A percentile compares a stretch with the other conserved stretches of the same genome.
phyloP scores from a whole-genome alignment of 805 yeast genomes.

The Candida saitoana region DNA sequence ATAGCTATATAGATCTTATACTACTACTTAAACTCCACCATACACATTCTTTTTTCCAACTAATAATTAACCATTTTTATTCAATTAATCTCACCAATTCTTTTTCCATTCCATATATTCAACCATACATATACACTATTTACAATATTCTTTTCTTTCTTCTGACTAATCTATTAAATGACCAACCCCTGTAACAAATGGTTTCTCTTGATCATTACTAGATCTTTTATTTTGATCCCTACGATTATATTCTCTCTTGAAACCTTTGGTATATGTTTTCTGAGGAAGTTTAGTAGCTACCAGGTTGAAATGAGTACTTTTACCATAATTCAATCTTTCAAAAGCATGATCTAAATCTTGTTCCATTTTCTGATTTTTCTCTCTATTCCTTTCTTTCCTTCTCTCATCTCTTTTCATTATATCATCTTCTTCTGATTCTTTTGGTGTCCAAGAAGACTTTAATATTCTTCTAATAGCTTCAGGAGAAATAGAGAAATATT shows the following conservation, averaged over 20 bases:
- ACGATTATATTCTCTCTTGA: background rate
- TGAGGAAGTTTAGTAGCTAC: too few species aligned
- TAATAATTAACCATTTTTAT: too few species aligned
- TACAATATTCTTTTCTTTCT: too few species aligned
- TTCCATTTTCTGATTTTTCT: constrained; percentile 9
- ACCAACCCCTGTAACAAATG: background rate
- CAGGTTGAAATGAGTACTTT: too few species aligned
- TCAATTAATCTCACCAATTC: too few species aligned
- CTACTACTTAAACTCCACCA: too few species aligned
- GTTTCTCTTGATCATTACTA: too few species aligned
- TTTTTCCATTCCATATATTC: too few species aligned
- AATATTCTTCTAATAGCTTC: constrained; percentile 79
- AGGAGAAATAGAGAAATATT: constrained; percentile 67
- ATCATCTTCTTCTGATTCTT: constrained; percentile 45
- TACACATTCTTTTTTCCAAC: too few species aligned
- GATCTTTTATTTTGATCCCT: background rate
- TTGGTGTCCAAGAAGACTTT: constrained; percentile 73
- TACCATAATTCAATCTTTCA: constrained; percentile 8
- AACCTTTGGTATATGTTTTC: too few species aligned
- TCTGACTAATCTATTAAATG: background rate
- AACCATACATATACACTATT: too few species aligned
- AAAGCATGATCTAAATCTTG: constrained; percentile 8
- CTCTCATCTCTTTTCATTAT: constrained; percentile 49
- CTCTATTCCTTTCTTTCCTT: constrained; percentile 15
- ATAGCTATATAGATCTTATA: too few species aligned